Percentiles rank a stretch among this genome's conserved stretches.
These are phyloP conservation scores for Spatholobus suberectus DNA, from an alignment of 306 rosid species.

Conservation along the genomic window DNA sequence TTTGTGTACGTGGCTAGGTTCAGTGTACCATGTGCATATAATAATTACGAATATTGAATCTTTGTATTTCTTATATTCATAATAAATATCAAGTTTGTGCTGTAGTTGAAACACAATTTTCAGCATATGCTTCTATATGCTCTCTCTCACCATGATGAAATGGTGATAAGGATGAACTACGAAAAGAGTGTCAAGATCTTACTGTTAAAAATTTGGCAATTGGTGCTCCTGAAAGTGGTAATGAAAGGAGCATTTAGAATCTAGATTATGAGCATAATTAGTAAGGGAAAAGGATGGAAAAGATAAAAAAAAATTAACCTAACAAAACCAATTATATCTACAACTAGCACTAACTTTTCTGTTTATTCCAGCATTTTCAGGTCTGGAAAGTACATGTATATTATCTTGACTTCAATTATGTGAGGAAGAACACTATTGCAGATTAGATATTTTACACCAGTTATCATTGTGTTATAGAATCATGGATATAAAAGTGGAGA, in stretches of 20 bases:
- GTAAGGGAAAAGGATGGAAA: slow-evolving; percentile 35
- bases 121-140: slow-evolving; percentile 2
- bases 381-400: slow-evolving; percentile 51
- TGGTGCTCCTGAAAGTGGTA: slow-evolving; percentile 81
- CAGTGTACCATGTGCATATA: background rate
- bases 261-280: slow-evolving; percentile 49
- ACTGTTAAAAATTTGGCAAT: slow-evolving; percentile 93
- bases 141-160: background rate
- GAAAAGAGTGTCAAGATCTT: slow-evolving; percentile 46
- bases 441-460: too few relatives aligned
- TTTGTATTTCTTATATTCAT: too few relatives aligned
- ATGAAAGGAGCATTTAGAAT: slow-evolving; percentile 87
- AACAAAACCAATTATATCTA: slow-evolving; percentile 25
- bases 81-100: too few relatives aligned
- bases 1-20: background rate
- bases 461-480: too few relatives aligned
- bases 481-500: too few relatives aligned
- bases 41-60: background rate
- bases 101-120: background rate
- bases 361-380: slow-evolving; percentile 71
- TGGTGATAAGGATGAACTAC: slow-evolving; percentile 4
- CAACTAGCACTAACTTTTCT: slow-evolving; percentile 78
- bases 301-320: slow-evolving; percentile 14
- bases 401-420: slow-evolving; percentile 28
- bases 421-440: slow-evolving; percentile 10